Percentiles rank a stretch among this genome's conserved stretches.
phyloP scores from a whole-genome alignment of 345 rosid genomes.

The Bruguiera sexangula region DNA sequence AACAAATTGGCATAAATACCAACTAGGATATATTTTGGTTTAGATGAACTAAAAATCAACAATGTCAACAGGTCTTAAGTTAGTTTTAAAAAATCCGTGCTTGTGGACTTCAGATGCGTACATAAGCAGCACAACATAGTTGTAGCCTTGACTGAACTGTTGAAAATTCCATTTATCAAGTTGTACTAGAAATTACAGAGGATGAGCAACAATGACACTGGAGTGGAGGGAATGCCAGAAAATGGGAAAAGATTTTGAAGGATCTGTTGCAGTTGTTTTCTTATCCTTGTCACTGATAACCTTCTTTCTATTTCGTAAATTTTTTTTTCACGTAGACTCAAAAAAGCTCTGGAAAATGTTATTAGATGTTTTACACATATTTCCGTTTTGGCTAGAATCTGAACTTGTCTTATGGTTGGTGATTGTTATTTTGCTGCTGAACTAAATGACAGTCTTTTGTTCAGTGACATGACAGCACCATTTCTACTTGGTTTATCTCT shows the following conservation, averaged over 20 bases:
- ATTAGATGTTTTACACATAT: neutral
- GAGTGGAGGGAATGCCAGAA: neutral
- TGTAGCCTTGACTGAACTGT: no score
- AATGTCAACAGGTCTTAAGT: neutral
- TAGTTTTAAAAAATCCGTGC: neutral
- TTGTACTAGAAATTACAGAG: neutral
- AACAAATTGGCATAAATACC: neutral
- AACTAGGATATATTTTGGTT: neutral
- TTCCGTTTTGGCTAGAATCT: neutral
- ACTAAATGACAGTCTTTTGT: neutral
- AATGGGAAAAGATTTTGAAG: neutral
- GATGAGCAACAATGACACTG: neutral
- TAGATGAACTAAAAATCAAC: neutral
- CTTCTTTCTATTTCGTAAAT: neutral
- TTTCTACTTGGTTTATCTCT: constrained; percentile 5
- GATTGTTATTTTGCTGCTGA: neutral
- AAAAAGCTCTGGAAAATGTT: neutral
- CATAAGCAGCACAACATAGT: no score
- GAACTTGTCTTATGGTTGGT: neutral
- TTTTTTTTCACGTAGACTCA: neutral
- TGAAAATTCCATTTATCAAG: neutral
- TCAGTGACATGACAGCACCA: neutral
- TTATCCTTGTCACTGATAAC: neutral
- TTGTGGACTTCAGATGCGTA: neutral
- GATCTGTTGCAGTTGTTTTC: neutral